Conservation (phyloP, 2,329 filamentous ascomycete genomes). For the Cephalotrichum gorgonifer region DNA sequence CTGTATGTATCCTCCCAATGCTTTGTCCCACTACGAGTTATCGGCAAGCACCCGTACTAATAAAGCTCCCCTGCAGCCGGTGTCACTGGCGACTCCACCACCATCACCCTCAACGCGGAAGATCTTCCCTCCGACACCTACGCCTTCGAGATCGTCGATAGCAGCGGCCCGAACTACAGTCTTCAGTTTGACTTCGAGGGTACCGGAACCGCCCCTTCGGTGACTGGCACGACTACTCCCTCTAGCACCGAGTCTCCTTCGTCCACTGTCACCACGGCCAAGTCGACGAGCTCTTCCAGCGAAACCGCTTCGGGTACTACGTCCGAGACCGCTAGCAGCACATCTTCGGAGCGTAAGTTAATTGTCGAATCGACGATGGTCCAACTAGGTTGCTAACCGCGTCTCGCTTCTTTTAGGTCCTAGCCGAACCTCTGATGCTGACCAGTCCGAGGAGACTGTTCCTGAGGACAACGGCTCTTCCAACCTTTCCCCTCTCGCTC, state of each 20-base stretch:
- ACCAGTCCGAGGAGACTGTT: conserved; percentile 20
- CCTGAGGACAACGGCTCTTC: conserved; percentile 13
- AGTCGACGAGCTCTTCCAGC: background rate
- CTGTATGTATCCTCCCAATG: conserved; percentile 30
- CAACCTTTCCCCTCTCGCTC: conserved; percentile 24
- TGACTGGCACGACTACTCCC: conserved; percentile 7
- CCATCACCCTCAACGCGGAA: conserved; percentile 23
- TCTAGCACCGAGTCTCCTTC: conserved; percentile 8
- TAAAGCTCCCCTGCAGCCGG: conserved; percentile 16
- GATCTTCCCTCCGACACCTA: conserved; percentile 27
- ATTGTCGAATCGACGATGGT: background rate
- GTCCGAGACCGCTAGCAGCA: conserved; percentile 4
- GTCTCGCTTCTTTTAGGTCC: conserved; percentile 9
- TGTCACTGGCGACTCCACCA: conserved; percentile 22
- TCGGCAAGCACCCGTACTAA: background rate
- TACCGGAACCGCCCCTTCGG: conserved; percentile 10
- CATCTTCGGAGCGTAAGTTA: conserved; percentile 7
- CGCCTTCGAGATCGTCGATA: conserved; percentile 34
- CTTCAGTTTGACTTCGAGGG: conserved; percentile 23
- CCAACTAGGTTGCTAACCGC: background rate
- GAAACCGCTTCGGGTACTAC: background rate
- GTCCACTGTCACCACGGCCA: too few relatives aligned
- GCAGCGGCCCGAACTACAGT: conserved; percentile 32
- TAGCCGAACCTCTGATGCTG: conserved; percentile 17
- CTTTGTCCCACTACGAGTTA: too few relatives aligned